Evolutionary conservation across 345 rosid genomes (phyloP).

Genomic region (Eucalyptus camaldulensis): DNA sequence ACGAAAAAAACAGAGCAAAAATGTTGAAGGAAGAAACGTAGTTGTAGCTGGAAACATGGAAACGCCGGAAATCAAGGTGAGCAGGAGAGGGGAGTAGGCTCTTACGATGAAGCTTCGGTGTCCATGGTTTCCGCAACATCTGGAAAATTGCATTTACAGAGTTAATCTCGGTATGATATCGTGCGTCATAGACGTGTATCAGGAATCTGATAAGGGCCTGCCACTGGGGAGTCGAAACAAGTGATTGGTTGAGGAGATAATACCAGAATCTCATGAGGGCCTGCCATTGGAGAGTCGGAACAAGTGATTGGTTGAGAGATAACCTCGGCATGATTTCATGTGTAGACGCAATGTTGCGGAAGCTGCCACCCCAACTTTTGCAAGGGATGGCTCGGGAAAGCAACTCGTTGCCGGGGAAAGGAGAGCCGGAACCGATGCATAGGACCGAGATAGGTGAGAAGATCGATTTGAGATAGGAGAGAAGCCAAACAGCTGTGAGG

Average conservation of each 20-base stretch:
- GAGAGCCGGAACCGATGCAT: neutral
- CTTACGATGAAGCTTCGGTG: neutral
- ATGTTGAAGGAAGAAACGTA: neutral
- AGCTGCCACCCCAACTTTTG: neutral
- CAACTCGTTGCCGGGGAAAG: neutral
- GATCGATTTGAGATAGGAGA: neutral
- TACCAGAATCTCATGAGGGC: too few species aligned
- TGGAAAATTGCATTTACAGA: too few species aligned
- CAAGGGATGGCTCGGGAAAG: neutral
- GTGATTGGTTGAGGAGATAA: neutral
- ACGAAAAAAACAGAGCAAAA: neutral
- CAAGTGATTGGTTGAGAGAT: constrained; percentile 12
- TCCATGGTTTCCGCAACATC: neutral
- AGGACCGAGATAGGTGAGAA: neutral
- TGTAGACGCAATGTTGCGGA: neutral
- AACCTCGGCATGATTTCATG: constrained; percentile 53
- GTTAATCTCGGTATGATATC: too few species aligned
- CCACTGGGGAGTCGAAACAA: neutral
- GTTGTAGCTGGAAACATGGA: too few species aligned
- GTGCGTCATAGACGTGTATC: constrained; percentile 9
- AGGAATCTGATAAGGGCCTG: constrained; percentile 7
- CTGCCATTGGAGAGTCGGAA: too few species aligned
- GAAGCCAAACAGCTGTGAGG: neutral
- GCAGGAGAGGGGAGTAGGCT: neutral
- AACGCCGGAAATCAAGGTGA: too few species aligned